Evolutionary conservation across 768 basidiomycete species (phyloP), one percentile per base, ranked within the genome.

Genomic region (Punctularia strigosozonata): DNA sequence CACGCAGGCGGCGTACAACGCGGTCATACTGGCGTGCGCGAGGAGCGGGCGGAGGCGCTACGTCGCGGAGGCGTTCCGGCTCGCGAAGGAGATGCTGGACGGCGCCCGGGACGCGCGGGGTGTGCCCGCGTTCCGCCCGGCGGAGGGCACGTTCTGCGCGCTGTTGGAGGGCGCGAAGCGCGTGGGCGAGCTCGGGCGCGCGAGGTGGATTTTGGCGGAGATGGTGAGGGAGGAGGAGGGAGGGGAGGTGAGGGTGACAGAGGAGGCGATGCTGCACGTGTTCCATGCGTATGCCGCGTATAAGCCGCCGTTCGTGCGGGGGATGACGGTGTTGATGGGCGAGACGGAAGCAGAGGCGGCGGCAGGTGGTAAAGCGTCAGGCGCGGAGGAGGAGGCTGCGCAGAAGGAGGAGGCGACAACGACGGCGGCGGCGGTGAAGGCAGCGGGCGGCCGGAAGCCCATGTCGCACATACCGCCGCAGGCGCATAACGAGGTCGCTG

Each of bases 141-240:
- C 78, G 41, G 55, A 64, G 28, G 64, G 68, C 24, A 83, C 87
- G 3, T 94, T 91, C 58, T 66, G 70, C 39, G 88, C 87, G 0
- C 57, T 98, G n/a, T 58, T 99, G 42, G 87, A 95, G 46, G 90
- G 89, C 2, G 81, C 87, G 24, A 95, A 89, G 57, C 68, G 88
- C 5, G 62, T 79, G 2, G 90, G 92, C 0, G 94, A 97, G 55
- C 58, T 99, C 17, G 65, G 69, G 3, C 68, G 88, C 35, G 78
- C 80, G 19, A 66, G 92, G 47, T 97, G 91, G 92, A 80, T 97
- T 43, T 63, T 98, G 39, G 85, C 82, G 1, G 90, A 95, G 62
- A 75, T 89, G 60, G 69, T 85, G 19, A 64, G 63, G 31, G 37
- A 55, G 38, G 40, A 44, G 6, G 51, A 49, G 15, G 44, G 43